phyloP scores from a whole-genome alignment of 345 rosid species.

The Camelina neglecta region DNA sequence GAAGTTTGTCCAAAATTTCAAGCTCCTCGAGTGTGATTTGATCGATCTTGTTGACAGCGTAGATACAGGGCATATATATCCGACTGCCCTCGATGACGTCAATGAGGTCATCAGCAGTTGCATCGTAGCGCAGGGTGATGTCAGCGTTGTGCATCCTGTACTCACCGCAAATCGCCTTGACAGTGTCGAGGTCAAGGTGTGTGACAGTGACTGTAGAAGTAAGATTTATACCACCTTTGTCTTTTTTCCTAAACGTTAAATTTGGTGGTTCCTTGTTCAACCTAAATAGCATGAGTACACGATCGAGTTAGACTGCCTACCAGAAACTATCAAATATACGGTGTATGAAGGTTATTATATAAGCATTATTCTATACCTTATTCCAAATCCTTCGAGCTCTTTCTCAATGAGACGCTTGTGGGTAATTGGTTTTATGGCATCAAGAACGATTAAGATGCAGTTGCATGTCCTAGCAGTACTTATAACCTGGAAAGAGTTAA shows the following conservation, averaged over 20 bases:
- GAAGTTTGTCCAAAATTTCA: conserved; percentile 94
- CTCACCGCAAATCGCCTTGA: conserved; percentile 96
- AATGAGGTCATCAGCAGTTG: conserved; percentile 98
- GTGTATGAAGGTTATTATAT: conserved; percentile 9
- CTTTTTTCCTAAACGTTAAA: conserved; percentile 96
- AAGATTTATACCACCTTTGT: conserved; percentile 94
- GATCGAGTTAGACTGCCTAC: conserved; percentile 6
- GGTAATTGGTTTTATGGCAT: conserved; percentile 97
- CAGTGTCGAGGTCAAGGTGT: conserved; percentile 94
- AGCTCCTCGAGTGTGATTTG: conserved; percentile 95
- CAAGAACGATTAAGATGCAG: conserved; percentile 92
- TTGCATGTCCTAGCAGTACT: conserved; percentile 98
- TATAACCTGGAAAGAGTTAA: conserved; percentile 65
- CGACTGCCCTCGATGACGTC: conserved; percentile 99
- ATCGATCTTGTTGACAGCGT: conserved; percentile 92
- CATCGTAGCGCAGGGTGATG: conserved; percentile 90
- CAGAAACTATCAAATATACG: not conserved
- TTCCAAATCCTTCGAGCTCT: conserved; percentile 99
- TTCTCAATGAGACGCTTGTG: conserved; percentile 98
- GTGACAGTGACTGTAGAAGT: conserved; percentile 84
- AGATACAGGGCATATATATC: conserved; percentile 97
- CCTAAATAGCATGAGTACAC: conserved; percentile 52
- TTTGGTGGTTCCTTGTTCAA: conserved; percentile 99
- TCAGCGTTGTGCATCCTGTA: conserved; percentile 97
- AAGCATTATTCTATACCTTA: conserved; percentile 62